Base-by-base conservation (phyloP, 768 basidiomycete species). In the Lactarius akahatsu region DNA sequence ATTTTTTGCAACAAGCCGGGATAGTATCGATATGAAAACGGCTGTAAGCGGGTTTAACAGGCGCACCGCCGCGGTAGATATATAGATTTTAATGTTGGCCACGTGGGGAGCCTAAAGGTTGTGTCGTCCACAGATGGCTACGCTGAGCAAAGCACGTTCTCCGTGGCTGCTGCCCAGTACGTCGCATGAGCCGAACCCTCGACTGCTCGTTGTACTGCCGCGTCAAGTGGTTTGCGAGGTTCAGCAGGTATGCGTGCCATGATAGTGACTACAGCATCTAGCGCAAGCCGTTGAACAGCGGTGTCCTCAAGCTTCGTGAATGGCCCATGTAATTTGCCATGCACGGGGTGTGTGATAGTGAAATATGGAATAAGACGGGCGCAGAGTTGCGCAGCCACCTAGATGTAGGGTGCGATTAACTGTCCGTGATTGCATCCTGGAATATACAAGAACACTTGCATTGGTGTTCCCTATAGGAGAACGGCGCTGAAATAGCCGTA, bases 291-390 rank as follows among this genome's bases (percentile, higher is more conserved):
- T 63, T 86, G 83, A 52, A 87, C 68, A 26, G 78, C 76, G 16
- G 77, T 67, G 2, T 64, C 41, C 16, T 85, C 82, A n/a, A 97
- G 77, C 73, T 85, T 90, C 61, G 78, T 76, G 77, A 87, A 98
- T 28, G 96, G 96, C 0, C 96, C 96, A 18, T 79, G 77, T 38
- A 95, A 73, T 62, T 80, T 78, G 10, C 94, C 95, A 57, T 87
- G 89, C 34, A 78, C 78, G n/a, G 91, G 81, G 74, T 97, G 94
- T 11, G 77, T 78, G 55, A 96, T 81, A 72, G 80, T 81, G 78
- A 97, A 98, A 77, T 87, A 97, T 23, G 94, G 94, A 11, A 82
- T 77, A 8, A 96, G 79, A 28, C 89, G 86, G 20, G 65, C 81
- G 79, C 57, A 94, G 75, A 55, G 79, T 72, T 45, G 76, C 57